phyloP scores from a whole-genome alignment of 2,329 filamentous ascomycete genomes.

The Colletotrichum noveboracense region DNA sequence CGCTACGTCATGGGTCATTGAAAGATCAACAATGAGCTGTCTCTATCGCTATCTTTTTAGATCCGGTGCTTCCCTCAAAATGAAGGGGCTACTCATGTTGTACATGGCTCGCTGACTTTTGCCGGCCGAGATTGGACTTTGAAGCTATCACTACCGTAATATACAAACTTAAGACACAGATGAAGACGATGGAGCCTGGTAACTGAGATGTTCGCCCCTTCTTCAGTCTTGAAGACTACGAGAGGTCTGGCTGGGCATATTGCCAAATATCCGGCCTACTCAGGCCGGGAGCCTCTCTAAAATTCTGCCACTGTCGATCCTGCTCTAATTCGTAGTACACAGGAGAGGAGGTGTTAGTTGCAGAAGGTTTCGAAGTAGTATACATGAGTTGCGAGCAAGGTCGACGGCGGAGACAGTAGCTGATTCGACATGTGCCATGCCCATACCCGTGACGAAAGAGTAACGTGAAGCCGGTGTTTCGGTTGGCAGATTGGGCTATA shows the following conservation, averaged over 20 bases:
- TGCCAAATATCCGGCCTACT: not conserved
- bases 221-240: not conserved
- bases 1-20: too few species aligned
- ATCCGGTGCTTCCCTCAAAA: too few species aligned
- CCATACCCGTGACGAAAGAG: not conserved
- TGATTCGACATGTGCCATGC: not conserved
- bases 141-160: not conserved
- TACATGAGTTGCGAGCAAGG: not conserved
- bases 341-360: not conserved
- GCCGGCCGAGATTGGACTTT: not conserved
- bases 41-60: too few species aligned
- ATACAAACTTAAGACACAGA: not conserved
- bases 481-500: not conserved
- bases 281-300: not conserved
- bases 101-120: not conserved
- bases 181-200: not conserved
- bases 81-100: not conserved
- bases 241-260: not conserved
- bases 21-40: too few species aligned
- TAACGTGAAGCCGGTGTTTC: not conserved
- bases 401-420: not conserved
- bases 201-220: accelerated
- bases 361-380: not conserved
- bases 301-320: not conserved
- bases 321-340: not conserved